Evolutionary conservation across 768 basidiomycete genomes (phyloP), one percentile per base, ranked within the genome.

Genomic region (Kondoa malvinella): DNA sequence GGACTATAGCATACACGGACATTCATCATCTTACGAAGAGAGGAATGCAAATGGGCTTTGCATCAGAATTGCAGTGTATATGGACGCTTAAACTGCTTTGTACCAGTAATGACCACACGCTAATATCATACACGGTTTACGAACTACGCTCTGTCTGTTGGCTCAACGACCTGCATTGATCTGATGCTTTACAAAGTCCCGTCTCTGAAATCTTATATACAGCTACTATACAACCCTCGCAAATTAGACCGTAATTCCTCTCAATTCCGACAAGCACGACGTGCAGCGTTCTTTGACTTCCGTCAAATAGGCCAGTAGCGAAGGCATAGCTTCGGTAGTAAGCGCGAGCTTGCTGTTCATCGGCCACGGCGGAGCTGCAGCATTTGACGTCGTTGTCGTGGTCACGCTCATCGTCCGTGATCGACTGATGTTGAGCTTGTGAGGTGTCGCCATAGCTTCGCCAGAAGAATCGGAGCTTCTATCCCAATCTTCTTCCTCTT

Each of bases 301-400:
- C 21, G 25, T 61, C 29, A 69, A 33, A 25, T 69, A 68, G 16
- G 50, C 34, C 29, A 69, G 61, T 4, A 69, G 66, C 1, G 66
- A 59, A 34, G 69, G 69, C 69, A 69, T 69, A 14, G 69, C 64
- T 56, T 69, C 69, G 4, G 66, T 65, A 21, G 69, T 67, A 27
- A 69, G 15, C 16, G 61, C 65, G 3, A 69, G 66, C 33, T 67
- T 69, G 58, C n/a, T 29, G 15, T 32, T 58, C 2, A 30, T 14
- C 25, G 68, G 31, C 29, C 3, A 65, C 27, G 64, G 25, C 32
- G 64, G 32, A 32, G 17, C 33, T 2, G 26, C 21, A 25, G 65
- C 34, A 12, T 27, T 62, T n/a, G 69, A 67, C n/a, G 3, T 3
- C 4, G 61, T 21, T 8, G 29, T 63, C 30, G 3, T 27, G 8